A percentile compares a stretch with the other conserved stretches of the same genome.
phyloP scores from a whole-genome alignment of 2,329 filamentous ascomycete species.

The Pseudopithomyces chartarum region DNA sequence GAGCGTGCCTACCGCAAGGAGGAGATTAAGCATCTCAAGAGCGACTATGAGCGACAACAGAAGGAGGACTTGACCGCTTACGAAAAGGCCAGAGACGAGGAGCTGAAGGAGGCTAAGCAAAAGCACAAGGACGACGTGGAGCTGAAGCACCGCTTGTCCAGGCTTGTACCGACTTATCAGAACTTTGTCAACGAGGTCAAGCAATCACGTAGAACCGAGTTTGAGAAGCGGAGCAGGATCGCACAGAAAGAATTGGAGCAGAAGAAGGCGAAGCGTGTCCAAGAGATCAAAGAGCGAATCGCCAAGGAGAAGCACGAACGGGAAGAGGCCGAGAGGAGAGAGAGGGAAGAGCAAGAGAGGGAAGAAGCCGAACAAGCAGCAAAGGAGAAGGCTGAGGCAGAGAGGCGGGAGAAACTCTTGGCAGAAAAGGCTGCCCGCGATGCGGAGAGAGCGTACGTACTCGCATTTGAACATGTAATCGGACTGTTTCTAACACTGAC shows the following conservation, averaged over 20 bases:
- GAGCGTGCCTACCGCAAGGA: constrained; percentile 97
- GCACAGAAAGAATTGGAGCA: constrained; percentile 93
- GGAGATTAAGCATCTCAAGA: constrained; percentile 86
- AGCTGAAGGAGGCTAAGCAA: constrained; percentile 76
- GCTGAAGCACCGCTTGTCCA: constrained; percentile 88
- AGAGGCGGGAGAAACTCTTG: constrained; percentile 72
- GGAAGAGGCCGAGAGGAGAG: constrained; percentile 80
- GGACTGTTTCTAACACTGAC: constrained; percentile 40
- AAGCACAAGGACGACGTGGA: constrained; percentile 93
- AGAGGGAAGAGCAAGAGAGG: constrained; percentile 85
- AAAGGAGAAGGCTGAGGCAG: constrained; percentile 77
- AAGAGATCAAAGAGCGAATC: constrained; percentile 83
- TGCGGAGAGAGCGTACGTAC: constrained; percentile 62
- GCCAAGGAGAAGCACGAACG: constrained; percentile 81
- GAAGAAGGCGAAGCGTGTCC: constrained; percentile 85
- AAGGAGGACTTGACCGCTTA: constrained; percentile 79
- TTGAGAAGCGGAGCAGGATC: constrained; percentile 89
- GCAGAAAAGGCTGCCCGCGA: constrained; percentile 70
- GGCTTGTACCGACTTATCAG: constrained; percentile 85
- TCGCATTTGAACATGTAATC: constrained; percentile 5
- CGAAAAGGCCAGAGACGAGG: constrained; percentile 77
- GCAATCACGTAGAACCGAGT: constrained; percentile 89
- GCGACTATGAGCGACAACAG: constrained; percentile 84
- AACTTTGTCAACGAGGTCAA: constrained; percentile 80
- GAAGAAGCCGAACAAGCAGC: constrained; percentile 83